phyloP scores from a whole-genome alignment of 129 eudicot genomes.

The Centella asiatica region DNA sequence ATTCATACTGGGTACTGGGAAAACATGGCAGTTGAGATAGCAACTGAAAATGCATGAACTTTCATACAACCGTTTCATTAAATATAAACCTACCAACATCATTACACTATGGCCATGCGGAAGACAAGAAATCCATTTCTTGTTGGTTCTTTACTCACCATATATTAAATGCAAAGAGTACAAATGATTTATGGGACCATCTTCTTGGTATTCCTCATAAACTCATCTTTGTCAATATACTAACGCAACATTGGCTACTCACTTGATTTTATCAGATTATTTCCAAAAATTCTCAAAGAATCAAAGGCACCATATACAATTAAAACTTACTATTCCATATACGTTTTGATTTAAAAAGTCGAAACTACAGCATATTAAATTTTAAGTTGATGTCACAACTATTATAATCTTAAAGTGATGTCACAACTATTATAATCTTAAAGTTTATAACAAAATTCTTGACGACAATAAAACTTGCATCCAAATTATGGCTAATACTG shows the following conservation, averaged over 20 bases:
- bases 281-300: neutral
- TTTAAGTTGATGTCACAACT: too few relatives aligned
- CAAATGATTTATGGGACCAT: constrained; percentile 27
- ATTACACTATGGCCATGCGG: constrained; percentile 27
- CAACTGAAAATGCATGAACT: constrained; percentile 30
- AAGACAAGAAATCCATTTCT: constrained; percentile 40
- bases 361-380: too few relatives aligned
- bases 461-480: too few relatives aligned
- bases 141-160: constrained; percentile 21
- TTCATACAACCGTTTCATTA: constrained; percentile 30
- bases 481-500: too few relatives aligned
- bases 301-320: too few relatives aligned
- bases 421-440: too few relatives aligned
- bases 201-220: constrained; percentile 17
- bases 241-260: constrained; percentile 16
- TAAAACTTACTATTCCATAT: too few relatives aligned
- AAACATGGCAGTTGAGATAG: constrained; percentile 25
- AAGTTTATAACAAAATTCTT: too few relatives aligned
- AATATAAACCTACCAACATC: constrained; percentile 41
- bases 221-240: constrained; percentile 22
- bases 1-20: neutral
- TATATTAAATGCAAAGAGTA: constrained; percentile 20
- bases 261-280: constrained; percentile 16
- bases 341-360: too few relatives aligned
- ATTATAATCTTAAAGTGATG: too few relatives aligned